Evolutionary conservation across 2,329 filamentous ascomycete species (phyloP).

Genomic region (Ophiostoma pallidulum): DNA sequence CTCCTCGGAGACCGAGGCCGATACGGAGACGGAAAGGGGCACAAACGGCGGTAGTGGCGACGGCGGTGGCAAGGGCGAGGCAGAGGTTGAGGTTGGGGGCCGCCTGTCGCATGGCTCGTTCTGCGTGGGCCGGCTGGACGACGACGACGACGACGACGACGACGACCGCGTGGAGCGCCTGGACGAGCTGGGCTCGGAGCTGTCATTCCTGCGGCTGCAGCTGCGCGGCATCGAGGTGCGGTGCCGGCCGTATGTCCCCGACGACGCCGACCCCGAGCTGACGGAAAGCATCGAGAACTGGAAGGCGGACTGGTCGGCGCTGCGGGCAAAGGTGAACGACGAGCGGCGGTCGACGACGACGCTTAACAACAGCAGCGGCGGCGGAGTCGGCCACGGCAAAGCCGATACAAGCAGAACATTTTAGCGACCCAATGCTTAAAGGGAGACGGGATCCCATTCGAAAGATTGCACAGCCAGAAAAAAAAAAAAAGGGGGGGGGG

Average conservation of each 20-base stretch:
- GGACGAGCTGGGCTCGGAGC: conserved; percentile 48
- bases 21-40: background rate
- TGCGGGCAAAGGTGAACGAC: conserved; percentile 21
- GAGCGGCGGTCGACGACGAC: conserved; percentile 7
- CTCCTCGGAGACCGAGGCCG: too few species aligned
- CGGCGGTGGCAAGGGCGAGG: background rate
- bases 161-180: conserved; percentile 32
- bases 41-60: background rate
- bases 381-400: too few species aligned
- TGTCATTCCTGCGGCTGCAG: conserved; percentile 52
- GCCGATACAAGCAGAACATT: conserved; percentile 1
- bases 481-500: too few species aligned
- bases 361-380: background rate
- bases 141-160: background rate
- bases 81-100: background rate
- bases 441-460: too few species aligned
- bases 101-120: too few species aligned
- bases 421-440: too few species aligned
- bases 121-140: too few species aligned
- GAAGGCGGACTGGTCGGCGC: conserved; percentile 49
- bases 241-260: conserved; percentile 37
- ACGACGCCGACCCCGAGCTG: conserved; percentile 44
- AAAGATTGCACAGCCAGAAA: too few species aligned
- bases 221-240: conserved; percentile 54
- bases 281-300: conserved; percentile 50